These are phyloP conservation scores for Neocatenulostroma microsporum DNA, from an alignment of 2,329 filamentous ascomycete species.

Conservation along the genomic window DNA sequence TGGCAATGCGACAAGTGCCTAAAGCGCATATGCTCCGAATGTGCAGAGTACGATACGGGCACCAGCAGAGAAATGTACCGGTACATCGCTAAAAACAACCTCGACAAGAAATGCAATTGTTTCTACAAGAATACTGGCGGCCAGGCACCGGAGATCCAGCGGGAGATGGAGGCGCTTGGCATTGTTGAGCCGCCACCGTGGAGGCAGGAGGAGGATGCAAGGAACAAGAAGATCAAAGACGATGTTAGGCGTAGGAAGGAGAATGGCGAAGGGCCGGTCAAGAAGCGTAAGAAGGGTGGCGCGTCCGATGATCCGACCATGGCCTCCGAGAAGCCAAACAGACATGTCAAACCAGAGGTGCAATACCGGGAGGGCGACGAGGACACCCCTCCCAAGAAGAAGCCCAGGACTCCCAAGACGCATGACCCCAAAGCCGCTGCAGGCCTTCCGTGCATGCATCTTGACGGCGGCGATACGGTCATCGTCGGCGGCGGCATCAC, in stretches of 20 bases:
- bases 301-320: too few species aligned
- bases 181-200: background rate
- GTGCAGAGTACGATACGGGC: slow-evolving; percentile 9
- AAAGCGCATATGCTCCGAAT: slow-evolving; percentile 15
- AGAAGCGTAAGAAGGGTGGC: background rate
- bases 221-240: slow-evolving; percentile 2
- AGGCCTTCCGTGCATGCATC: slow-evolving; percentile 1
- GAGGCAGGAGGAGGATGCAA: slow-evolving; percentile 5
- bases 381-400: too few species aligned
- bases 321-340: too few species aligned
- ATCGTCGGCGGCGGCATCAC: slow-evolving; percentile 21
- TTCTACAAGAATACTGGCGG: slow-evolving; percentile 5
- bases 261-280: background rate
- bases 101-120: slow-evolving; percentile 16
- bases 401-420: too few species aligned
- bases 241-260: background rate
- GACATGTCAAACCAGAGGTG: too few species aligned
- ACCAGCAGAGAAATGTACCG: slow-evolving; percentile 3
- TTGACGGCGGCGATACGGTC: slow-evolving; percentile 9
- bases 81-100: slow-evolving; percentile 10
- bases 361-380: too few species aligned
- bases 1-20: slow-evolving; percentile 13
- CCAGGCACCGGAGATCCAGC: background rate
- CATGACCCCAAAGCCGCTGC: background rate
- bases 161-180: background rate